phyloP scores from a whole-genome alignment of 2,329 filamentous ascomycete species.

The Pseudogymnoascus sp. region DNA sequence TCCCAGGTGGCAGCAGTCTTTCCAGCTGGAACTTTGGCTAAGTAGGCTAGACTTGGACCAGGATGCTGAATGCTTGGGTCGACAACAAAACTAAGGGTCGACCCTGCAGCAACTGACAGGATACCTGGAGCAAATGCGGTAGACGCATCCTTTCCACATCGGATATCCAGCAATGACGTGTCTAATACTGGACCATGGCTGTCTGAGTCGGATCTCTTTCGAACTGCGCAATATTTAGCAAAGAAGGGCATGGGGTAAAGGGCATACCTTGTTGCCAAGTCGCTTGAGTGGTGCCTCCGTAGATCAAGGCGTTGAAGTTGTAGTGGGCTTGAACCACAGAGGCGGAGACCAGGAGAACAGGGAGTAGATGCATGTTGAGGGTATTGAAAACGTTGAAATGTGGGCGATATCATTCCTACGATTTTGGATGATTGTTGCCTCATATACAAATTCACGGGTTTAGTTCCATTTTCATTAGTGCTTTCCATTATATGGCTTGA shows the following conservation, averaged over 20 bases:
- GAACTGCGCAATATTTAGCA: background rate
- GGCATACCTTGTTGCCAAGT: background rate
- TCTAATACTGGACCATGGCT: slow-evolving; percentile 12
- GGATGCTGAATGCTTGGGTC: slow-evolving; percentile 34
- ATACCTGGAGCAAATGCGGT: slow-evolving; percentile 4
- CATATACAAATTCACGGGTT: background rate
- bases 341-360: background rate
- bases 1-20: slow-evolving; percentile 18
- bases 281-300: background rate
- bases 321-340: background rate
- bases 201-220: slow-evolving; percentile 9
- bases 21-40: slow-evolving; percentile 20
- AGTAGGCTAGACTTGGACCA: slow-evolving; percentile 16
- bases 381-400: background rate
- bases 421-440: background rate
- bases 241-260: background rate
- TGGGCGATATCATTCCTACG: background rate
- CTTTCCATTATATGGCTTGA: background rate
- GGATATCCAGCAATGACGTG: background rate
- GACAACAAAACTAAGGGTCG: slow-evolving; percentile 6
- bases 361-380: background rate
- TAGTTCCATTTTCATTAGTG: background rate
- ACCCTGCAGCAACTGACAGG: slow-evolving; percentile 8
- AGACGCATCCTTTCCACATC: slow-evolving; percentile 9
- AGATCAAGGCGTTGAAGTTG: slow-evolving; percentile 3